A percentile compares a stretch with the other conserved stretches of the same genome.
Conservation (phyloP, 768 basidiomycete genomes). For the Calocybe cyanea region DNA sequence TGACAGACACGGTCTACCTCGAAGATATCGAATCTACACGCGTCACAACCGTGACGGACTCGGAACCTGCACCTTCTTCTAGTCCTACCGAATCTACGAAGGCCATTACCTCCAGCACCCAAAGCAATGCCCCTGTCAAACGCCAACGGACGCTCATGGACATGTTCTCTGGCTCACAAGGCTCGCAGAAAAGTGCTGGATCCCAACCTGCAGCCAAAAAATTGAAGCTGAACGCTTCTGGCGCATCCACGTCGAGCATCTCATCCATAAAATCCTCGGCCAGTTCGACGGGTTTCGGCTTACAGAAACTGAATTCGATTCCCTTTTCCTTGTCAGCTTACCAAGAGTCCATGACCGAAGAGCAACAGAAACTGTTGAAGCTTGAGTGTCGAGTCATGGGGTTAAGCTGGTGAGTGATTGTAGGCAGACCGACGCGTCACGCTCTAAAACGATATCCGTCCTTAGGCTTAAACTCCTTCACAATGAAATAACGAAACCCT, state of each 20-base stretch:
- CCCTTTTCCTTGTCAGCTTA: constrained; percentile 62
- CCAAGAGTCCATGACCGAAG: constrained; percentile 49
- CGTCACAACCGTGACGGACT: constrained; percentile 7
- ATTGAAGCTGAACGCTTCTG: constrained; percentile 31
- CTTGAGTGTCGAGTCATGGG: constrained; percentile 76
- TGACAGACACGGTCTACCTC: constrained; percentile 32
- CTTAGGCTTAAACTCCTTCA: constrained; percentile 70
- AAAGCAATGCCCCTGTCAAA: constrained; percentile 24
- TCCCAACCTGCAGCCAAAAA: constrained; percentile 42
- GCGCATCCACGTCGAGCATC: constrained; percentile 15
- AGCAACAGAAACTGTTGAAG: constrained; percentile 52
- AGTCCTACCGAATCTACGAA: background rate
- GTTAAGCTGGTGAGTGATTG: constrained; percentile 55
- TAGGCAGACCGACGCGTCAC: background rate
- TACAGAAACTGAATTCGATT: constrained; percentile 53
- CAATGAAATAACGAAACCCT: constrained; percentile 72
- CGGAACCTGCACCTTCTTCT: constrained; percentile 7
- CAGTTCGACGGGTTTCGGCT: constrained; percentile 13
- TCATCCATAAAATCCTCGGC: constrained; percentile 15
- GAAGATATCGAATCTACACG: constrained; percentile 36
- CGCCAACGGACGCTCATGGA: constrained; percentile 66
- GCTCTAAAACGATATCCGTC: constrained; percentile 1
- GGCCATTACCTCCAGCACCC: constrained; percentile 4
- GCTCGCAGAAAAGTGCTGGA: constrained; percentile 16
- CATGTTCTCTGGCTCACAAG: constrained; percentile 46